Evolutionary conservation across 192 early-diverging fungal genomes (phyloP).

Genomic region (Umbelopsis vinacea): DNA sequence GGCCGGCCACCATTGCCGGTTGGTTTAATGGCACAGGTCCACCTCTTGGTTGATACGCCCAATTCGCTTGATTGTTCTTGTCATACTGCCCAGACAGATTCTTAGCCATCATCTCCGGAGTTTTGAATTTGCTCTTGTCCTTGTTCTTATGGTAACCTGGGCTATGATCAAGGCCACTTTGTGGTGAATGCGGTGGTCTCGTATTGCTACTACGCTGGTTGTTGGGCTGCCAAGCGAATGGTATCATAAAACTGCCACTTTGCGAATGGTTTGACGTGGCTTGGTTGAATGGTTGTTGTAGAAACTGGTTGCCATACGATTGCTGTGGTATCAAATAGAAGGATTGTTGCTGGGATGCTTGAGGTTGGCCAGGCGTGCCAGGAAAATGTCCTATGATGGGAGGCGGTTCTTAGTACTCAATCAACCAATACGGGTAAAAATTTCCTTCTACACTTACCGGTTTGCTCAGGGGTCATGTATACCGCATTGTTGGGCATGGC

Average conservation of each 20-base stretch:
- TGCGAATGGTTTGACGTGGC: background rate
- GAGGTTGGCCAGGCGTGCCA: conserved; percentile 9
- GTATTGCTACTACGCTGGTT: background rate
- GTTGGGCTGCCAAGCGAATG: conserved; percentile 18
- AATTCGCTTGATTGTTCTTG: background rate
- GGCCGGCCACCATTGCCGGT: conserved; percentile 19
- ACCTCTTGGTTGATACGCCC: conserved; percentile 8
- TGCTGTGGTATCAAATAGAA: conserved; percentile 23
- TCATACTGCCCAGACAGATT: background rate
- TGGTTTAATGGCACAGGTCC: conserved; percentile 14
- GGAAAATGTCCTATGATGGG: background rate
- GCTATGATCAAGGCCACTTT: background rate
- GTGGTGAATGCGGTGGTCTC: conserved; percentile 7
- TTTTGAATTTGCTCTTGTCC: conserved; percentile 16
- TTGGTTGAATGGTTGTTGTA: conserved; percentile 17
- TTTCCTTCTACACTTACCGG: background rate
- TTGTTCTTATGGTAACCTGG: conserved; percentile 10
- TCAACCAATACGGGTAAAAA: background rate
- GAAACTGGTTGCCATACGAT: conserved; percentile 10
- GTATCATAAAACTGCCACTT: conserved; percentile 13
- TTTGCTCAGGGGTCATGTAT: conserved; percentile 6
- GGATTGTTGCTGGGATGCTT: conserved; percentile 13
- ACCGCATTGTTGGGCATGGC: conserved; percentile 3
- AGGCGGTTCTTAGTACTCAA: background rate
- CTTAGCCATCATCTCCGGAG: background rate